Conservation (phyloP, 345 rosid genomes). For the Dipteronia sinensis region DNA sequence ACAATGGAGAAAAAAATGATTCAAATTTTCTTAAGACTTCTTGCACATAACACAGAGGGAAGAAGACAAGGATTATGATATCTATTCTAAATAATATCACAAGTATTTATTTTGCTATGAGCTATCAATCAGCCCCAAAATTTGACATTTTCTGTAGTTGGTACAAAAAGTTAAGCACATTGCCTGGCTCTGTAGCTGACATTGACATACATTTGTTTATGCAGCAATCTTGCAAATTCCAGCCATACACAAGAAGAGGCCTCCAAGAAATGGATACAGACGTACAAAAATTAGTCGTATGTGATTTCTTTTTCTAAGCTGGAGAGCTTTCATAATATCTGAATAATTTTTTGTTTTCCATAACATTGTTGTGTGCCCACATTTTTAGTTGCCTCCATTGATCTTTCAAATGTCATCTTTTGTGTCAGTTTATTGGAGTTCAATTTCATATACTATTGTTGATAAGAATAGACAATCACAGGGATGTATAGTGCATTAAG, state of each 20-base stretch:
- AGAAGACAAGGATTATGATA: no score
- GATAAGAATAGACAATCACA: neutral
- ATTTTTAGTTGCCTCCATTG: neutral
- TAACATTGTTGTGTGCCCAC: neutral
- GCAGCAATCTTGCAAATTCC: slow-evolving; percentile 96
- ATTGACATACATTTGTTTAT: slow-evolving; percentile 20
- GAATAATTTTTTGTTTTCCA: slow-evolving; percentile 10
- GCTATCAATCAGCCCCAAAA: no score
- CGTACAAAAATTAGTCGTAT: slow-evolving; percentile 84
- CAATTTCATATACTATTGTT: neutral
- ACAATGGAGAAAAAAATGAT: no score
- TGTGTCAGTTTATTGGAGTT: neutral
- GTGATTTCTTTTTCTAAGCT: slow-evolving; percentile 24
- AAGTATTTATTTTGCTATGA: no score
- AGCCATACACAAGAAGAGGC: slow-evolving; percentile 69
- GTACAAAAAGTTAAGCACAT: slow-evolving; percentile 9
- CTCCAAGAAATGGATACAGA: slow-evolving; percentile 78
- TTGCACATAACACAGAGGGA: no score
- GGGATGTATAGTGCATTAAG: slow-evolving; percentile 1
- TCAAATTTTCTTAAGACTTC: no score
- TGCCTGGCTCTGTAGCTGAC: slow-evolving; percentile 26
- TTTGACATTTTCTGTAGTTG: neutral
- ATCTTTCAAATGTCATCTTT: neutral
- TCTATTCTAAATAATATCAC: no score
- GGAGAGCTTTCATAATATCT: neutral